Evolutionary conservation across 495 filamentous ascomycete species (phyloP), one percentile per base, ranked within the genome.

Genomic region (Podospora appendiculata): DNA sequence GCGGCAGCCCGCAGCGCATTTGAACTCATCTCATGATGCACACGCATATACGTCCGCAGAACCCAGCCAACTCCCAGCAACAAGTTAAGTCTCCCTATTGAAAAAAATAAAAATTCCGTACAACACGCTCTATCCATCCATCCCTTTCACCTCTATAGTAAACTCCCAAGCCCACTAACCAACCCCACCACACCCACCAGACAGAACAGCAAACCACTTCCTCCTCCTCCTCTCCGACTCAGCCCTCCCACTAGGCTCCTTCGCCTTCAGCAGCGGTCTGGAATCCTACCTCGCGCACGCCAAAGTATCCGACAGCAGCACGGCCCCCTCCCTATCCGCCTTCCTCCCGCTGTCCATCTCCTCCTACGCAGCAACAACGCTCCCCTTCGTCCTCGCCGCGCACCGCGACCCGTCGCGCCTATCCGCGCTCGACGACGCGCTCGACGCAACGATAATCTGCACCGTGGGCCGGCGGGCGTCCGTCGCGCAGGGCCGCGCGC

Each of bases 201-300:
- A 36, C 25, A 25, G 56, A 50, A 57, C 49, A 33, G 53, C 70
- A 1, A 71, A 76, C 32, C 93, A 96, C 70, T 81, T 88, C 51
- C 85, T 96, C 54, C 84, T 97, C 47, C 81, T 96, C 11, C 86
- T 99, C 59, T 86, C 93, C 35, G 93, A 99, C 77, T 95, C 93
- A 8, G 93, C 93, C 38, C 84, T 99, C 8, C 93, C 93, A 8
- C 76, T 99, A 0, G 94, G 94, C 60, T 94, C 90, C 40, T 99
- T 99, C 71, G 93, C 93, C 55, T 99, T 95, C 79, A 91, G 86
- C 74, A 87, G 80, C 58, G 91, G 92, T 0, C 80, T 99, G 34
- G 93, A 99, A 66, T 96, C 91, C 47, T 96, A 89, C 68, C 82
- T 96, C 32, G 86, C 88, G 2, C 93, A 97, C 73, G 80, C 84